These are phyloP conservation scores for Emydomyces testavorans DNA, from an alignment of 2,329 filamentous ascomycete genomes.

Conservation along the genomic window DNA sequence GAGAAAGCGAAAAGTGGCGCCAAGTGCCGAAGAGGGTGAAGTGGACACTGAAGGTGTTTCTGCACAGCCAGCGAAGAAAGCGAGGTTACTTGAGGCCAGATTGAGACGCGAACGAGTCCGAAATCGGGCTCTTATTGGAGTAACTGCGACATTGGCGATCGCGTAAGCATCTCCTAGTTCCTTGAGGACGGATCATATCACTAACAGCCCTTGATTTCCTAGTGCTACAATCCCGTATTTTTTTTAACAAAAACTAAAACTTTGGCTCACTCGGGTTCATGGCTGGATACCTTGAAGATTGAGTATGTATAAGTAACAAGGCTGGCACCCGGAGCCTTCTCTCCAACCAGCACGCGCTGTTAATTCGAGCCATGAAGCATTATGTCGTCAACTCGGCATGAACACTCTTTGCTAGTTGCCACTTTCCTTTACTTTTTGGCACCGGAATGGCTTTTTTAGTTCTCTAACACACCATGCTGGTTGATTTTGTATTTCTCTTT, in stretches of 20 bases:
- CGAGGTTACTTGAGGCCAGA: conserved; percentile 57
- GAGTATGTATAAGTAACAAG: not conserved
- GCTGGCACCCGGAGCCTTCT: not conserved
- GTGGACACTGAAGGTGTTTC: conserved; percentile 28
- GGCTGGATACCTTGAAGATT: too few relatives aligned
- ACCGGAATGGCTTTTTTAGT: conserved; percentile 1
- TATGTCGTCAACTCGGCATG: not conserved
- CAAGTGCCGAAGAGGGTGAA: conserved; percentile 42
- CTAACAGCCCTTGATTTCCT: conserved; percentile 3
- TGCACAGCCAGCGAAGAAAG: conserved; percentile 56
- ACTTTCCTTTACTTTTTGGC: conserved; percentile 16
- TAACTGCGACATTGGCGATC: conserved; percentile 75
- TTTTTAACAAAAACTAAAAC: conserved; percentile 28
- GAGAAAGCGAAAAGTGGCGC: conserved; percentile 64
- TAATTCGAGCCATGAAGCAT: not conserved
- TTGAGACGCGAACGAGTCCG: conserved; percentile 76
- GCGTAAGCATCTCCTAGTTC: conserved; percentile 55
- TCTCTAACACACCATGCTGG: conserved; percentile 4
- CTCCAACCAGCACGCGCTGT: not conserved
- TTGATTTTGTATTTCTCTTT: not conserved
- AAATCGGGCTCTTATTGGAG: conserved; percentile 71
- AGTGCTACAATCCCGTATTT: conserved; percentile 41
- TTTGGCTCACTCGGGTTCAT: too few relatives aligned
- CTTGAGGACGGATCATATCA: not conserved
- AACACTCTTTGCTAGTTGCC: conserved; percentile 15